Evolutionary conservation across 495 filamentous ascomycete species (phyloP).

Genomic region (Saxispiralis lemnorum): DNA sequence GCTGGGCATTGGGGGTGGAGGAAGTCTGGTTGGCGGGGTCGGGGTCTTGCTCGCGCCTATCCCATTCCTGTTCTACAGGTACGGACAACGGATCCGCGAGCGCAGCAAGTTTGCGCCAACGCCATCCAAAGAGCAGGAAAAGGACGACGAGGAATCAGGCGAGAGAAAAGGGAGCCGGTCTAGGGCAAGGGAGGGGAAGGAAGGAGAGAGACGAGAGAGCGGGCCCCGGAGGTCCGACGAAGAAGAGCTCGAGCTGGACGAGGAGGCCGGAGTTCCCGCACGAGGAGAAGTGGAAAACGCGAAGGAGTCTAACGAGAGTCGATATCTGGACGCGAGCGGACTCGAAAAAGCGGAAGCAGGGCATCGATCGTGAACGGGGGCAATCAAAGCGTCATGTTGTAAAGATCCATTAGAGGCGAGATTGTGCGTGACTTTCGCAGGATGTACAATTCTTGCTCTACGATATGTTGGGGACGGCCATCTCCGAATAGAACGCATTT

Average conservation of each 20-base stretch:
- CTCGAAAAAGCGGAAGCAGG: slow-evolving; percentile 1
- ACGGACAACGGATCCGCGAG: slow-evolving; percentile 31
- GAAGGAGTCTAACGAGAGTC: background rate
- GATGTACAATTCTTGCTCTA: no score
- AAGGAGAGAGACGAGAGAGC: background rate
- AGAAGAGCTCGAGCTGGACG: slow-evolving; percentile 3
- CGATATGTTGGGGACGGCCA: no score
- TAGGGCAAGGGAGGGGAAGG: background rate
- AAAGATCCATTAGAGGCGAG: no score
- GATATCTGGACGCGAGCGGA: slow-evolving; percentile 2
- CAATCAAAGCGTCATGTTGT: no score
- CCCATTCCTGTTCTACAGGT: slow-evolving; percentile 34
- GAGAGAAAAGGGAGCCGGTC: background rate
- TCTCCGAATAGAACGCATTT: no score
- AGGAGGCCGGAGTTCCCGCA: background rate
- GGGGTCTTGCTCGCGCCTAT: slow-evolving; percentile 28
- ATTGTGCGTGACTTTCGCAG: no score
- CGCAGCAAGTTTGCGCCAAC: slow-evolving; percentile 25
- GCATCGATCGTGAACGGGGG: no score
- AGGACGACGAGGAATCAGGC: background rate
- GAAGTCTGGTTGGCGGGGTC: slow-evolving; percentile 29
- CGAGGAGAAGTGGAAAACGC: background rate
- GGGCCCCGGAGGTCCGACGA: background rate
- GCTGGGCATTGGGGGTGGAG: slow-evolving; percentile 30
- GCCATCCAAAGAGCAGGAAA: slow-evolving; percentile 11